These are phyloP conservation scores for Rhizomucor pusillus DNA, from an alignment of 371 early-diverging fungal genomes.

Conservation along the genomic window DNA sequence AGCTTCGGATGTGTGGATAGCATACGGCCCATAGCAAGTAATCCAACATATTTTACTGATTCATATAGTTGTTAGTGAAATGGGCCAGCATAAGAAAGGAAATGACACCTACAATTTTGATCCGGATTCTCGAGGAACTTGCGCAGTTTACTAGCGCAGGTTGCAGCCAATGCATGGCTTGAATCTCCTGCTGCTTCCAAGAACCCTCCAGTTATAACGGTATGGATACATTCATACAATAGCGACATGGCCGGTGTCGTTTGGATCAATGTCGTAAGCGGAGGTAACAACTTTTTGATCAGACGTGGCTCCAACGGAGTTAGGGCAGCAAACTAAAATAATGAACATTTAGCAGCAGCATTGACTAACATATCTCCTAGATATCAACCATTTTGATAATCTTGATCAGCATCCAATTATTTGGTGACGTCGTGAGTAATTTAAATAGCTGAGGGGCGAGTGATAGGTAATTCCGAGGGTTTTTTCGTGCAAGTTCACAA, in stretches of 20 bases:
- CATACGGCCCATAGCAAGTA: slow-evolving; percentile 80
- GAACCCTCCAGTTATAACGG: slow-evolving; percentile 88
- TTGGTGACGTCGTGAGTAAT: slow-evolving; percentile 81
- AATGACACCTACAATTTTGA: slow-evolving; percentile 88
- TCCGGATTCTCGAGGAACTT: slow-evolving; percentile 85
- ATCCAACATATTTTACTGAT: slow-evolving; percentile 88
- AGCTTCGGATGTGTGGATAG: slow-evolving; percentile 79
- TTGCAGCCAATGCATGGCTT: slow-evolving; percentile 68
- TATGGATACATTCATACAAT: slow-evolving; percentile 93
- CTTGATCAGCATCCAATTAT: slow-evolving; percentile 98
- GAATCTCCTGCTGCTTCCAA: slow-evolving; percentile 67
- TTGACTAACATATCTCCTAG: not conserved
- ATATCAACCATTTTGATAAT: slow-evolving; percentile 85
- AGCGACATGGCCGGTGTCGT: slow-evolving; percentile 92
- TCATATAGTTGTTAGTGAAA: not conserved
- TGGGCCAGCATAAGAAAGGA: too few species aligned
- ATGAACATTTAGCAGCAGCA: not conserved
- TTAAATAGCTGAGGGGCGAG: slow-evolving; percentile 93
- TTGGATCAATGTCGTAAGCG: slow-evolving; percentile 81
- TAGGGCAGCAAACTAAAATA: slow-evolving; percentile 80
- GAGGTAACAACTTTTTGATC: slow-evolving; percentile 83
- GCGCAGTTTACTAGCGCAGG: slow-evolving; percentile 88
- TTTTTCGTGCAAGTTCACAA: slow-evolving; percentile 90
- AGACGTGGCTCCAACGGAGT: slow-evolving; percentile 93
- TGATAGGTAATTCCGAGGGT: slow-evolving; percentile 88